These are phyloP conservation scores for Boletus sp. DNA, from an alignment of 768 basidiomycete genomes.

Conservation along the genomic window DNA sequence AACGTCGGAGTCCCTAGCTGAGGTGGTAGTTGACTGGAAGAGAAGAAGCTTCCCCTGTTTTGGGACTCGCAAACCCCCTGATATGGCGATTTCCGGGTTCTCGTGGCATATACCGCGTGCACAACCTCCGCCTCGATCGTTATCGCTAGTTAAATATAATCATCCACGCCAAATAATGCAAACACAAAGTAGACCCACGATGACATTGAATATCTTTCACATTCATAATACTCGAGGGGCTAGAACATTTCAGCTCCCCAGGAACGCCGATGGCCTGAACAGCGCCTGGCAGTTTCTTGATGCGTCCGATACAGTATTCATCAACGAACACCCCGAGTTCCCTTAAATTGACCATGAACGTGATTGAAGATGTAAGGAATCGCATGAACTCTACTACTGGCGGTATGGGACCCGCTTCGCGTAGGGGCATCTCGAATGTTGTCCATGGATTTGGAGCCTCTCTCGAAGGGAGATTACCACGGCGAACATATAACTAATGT, in stretches of 20 bases:
- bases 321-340: constrained; percentile 83
- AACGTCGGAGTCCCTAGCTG: no score
- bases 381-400: constrained; percentile 83
- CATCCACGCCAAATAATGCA: background rate
- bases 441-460: constrained; percentile 60
- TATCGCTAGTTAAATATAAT: constrained; percentile 45
- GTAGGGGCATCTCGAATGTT: constrained; percentile 82
- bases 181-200: background rate
- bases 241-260: constrained; percentile 52
- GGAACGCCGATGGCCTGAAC: constrained; percentile 53
- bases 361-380: constrained; percentile 90
- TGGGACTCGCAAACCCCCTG: background rate
- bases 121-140: constrained; percentile 78
- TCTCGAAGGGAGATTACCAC: background rate
- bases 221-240: constrained; percentile 65
- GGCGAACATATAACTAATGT: background rate
- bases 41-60: background rate
- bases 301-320: constrained; percentile 62
- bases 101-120: constrained; percentile 47
- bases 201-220: constrained; percentile 46
- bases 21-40: background rate
- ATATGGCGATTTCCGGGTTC: background rate
- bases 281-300: constrained; percentile 60
- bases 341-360: constrained; percentile 82
- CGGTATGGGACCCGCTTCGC: constrained; percentile 79